Base-by-base conservation (phyloP, 345 rosid species). In the Corchorus capsularis region DNA sequence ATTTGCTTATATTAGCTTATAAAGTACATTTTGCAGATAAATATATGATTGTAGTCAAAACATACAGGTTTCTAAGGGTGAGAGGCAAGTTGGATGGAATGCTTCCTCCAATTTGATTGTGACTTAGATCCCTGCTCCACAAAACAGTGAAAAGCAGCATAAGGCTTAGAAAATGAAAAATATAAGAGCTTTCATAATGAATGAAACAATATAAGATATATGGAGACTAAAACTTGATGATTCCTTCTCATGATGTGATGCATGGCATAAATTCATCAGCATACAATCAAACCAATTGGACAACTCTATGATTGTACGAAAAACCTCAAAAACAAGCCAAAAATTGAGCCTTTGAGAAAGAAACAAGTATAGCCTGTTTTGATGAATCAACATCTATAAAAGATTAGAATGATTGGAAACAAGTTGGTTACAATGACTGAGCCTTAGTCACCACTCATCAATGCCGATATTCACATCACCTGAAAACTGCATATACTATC, bases 101-200 rank as follows among this genome's bases (percentile, higher is more conserved):
- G 62, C 79, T 86, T 83, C 99, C 99, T 67, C 91, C 89, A 19
- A 96, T 91, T 73, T 84, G 92, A 81, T 96, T 96, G 85, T 86
- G 80, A 82, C 97, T 91, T 60, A 96, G 80, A 87, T 92, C 98
- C 82, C 99, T 96, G 94, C 74, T 75, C 78, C 79, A 61, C 17
- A 54, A 80, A 57, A 79, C 59, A 78, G 75, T 71, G 27, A 43
- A 72, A 77, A 43, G 64, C 39, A 49, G 17, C 43, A 41, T 71
- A 71, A 71, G 60, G 12, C 46, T 54, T 32, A 63, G 63, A 49
- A 70, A 41, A 71, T 19, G 32, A 34, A 63, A 27, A 41, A 54
- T 16, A 16, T 54, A 72, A 49, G 67, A 6, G 59, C 41, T 60
- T 11, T 63, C 10, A 16, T 12, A 17, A 56, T 0, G 17, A 53